Evolutionary conservation across 2,329 filamentous ascomycete species (phyloP), one percentile per base, ranked within the genome.

Genomic region (Alternaria ventricosa): DNA sequence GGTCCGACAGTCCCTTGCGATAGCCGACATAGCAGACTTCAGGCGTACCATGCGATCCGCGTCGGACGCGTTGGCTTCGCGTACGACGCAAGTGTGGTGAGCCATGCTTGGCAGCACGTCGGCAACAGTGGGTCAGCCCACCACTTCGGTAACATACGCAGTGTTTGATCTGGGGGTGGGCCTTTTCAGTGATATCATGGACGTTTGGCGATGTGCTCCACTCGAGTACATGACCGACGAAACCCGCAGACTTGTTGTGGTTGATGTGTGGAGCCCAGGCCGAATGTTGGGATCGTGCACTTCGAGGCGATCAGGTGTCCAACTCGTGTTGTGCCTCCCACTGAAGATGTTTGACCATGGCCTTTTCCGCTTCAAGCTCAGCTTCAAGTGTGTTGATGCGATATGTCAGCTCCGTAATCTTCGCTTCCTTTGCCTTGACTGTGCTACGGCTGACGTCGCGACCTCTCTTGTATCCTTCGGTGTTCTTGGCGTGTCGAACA

Each of bases 361-460:
- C 81, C 63, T 81, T 84, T 72, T 86, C 84, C 60, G 86, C 82
- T 72, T 88, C 85, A 45, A 82, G 77, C 73, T 89, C 86, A 13
- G 84, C 83, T 73, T 89, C 85, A 36, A 91, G 75, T 12, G 80
- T 81, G 6, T 78, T 79, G 84, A 96, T 83, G 70, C 90, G 82
- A 75, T 92, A 82, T 82, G 89, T 86, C 80, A 97, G 80, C 78
- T 92, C 83, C 78, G 85, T 79, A 76, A 91, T 82, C 81, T 89
- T 81, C 75, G 87, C 79, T 82, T 95, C 90, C 67, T 89, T 89
- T 5, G 84, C 83, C 73, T 87, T 89, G 33, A 92, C 73, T 5
- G 85, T 86, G 9, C 86, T 77, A n/a, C 92, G 82, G 4, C 87
- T 85, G 7, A 90, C 86, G 63, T 95, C 91, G 3, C 91, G 83